Conservation (phyloP, 2,329 filamentous ascomycete genomes). For the Verticillium albo-atrum region DNA sequence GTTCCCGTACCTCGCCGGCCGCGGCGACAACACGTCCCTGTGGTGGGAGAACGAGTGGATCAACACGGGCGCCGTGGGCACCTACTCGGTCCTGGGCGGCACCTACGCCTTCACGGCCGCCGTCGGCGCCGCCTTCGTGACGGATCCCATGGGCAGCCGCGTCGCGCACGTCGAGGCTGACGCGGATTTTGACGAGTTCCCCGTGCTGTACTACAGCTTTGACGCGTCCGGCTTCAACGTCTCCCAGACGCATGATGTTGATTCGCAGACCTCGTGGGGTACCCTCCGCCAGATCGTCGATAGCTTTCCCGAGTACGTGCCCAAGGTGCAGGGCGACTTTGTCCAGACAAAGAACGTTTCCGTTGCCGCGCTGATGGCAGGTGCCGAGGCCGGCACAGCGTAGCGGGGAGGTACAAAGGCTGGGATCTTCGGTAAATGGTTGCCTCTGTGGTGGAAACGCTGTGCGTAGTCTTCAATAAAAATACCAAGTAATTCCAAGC, state of each 20-base stretch:
- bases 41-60: conserved; percentile 2
- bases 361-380: too few relatives aligned
- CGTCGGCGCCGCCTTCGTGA: neutral
- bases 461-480: too few relatives aligned
- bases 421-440: too few relatives aligned
- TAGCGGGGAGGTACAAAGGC: too few relatives aligned
- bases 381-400: too few relatives aligned
- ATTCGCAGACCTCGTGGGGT: conserved; percentile 4
- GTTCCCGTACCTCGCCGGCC: neutral
- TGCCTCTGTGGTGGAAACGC: too few relatives aligned
- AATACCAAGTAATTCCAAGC: too few relatives aligned
- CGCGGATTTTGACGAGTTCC: neutral
- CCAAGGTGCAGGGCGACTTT: neutral
- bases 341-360: too few relatives aligned
- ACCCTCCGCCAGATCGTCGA: conserved; percentile 1
- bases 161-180: neutral
- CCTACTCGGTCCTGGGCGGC: conserved; percentile 1
- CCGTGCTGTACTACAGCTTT: neutral
- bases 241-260: neutral
- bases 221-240: conserved; percentile 1
- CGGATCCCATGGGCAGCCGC: neutral
- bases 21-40: neutral
- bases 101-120: neutral
- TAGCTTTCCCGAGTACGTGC: conserved; percentile 4
- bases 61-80: neutral